Percentiles rank a stretch among this genome's conserved stretches.
Conservation (phyloP, 192 early-diverging fungal species). For the Backusella circina region DNA sequence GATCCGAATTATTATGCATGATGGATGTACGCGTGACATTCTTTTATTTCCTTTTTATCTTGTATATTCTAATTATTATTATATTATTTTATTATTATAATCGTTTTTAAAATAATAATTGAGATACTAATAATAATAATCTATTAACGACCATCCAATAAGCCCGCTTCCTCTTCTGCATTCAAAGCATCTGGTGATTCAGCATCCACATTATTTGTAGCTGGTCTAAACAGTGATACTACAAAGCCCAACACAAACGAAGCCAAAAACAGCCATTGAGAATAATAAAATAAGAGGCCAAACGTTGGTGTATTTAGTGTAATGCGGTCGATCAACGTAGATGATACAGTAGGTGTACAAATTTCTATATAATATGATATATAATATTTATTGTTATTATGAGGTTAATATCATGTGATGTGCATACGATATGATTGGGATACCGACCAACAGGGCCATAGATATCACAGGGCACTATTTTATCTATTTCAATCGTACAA, state of each 20-base stretch:
- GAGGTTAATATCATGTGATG: background rate
- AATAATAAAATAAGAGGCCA: conserved; percentile 45
- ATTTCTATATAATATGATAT: conserved; percentile 26
- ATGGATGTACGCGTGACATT: background rate
- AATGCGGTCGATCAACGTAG: conserved; percentile 41
- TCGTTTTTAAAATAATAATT: background rate
- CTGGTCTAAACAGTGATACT: conserved; percentile 36
- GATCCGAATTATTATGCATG: background rate
- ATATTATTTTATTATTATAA: background rate
- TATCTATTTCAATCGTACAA: conserved; percentile 39
- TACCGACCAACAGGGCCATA: conserved; percentile 40
- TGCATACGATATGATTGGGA: background rate
- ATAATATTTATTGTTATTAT: background rate
- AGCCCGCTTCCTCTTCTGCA: conserved; percentile 36
- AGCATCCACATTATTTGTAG: conserved; percentile 25
- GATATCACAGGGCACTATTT: conserved; percentile 55
- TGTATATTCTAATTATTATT: background rate
- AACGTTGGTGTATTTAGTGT: conserved; percentile 44
- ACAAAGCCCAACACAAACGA: conserved; percentile 36
- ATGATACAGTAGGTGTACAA: conserved; percentile 54
- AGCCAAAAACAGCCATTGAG: conserved; percentile 47
- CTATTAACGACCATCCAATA: conserved; percentile 17
- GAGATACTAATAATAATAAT: background rate
- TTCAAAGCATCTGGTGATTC: conserved; percentile 34
- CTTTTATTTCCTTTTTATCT: background rate